A percentile compares a stretch with the other conserved stretches of the same genome.
Conservation (phyloP, 331 rosid genomes). For the Pyracantha coccinea region DNA sequence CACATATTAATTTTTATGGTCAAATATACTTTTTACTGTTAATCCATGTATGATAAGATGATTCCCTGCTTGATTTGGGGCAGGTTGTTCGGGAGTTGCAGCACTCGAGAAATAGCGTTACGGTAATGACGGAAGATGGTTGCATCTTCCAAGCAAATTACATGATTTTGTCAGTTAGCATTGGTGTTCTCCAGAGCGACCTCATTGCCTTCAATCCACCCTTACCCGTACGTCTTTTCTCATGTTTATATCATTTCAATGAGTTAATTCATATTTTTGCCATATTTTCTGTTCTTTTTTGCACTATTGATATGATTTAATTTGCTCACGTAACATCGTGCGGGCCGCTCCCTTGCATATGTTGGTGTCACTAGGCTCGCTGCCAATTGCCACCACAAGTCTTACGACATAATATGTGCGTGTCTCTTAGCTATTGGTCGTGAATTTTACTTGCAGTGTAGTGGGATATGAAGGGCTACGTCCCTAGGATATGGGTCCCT, state of each 20-base stretch:
- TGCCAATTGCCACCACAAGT: background rate
- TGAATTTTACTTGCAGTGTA: background rate
- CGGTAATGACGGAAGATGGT: constrained; percentile 85
- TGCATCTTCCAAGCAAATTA: constrained; percentile 69
- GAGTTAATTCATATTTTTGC: background rate
- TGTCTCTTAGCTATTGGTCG: background rate
- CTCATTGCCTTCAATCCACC: constrained; percentile 76
- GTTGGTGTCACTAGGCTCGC: background rate
- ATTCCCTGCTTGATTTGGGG: constrained; percentile 26
- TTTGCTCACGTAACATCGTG: background rate
- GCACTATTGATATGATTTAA: background rate
- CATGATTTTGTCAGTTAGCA: constrained; percentile 82
- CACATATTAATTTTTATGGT: background rate
- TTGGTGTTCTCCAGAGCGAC: constrained; percentile 93
- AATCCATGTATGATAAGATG: background rate
- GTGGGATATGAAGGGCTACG: background rate
- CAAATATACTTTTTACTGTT: background rate
- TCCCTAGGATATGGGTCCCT: too few relatives aligned
- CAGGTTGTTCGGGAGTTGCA: constrained; percentile 92
- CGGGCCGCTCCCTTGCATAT: background rate
- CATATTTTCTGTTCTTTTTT: background rate
- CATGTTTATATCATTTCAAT: background rate
- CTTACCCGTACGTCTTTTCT: constrained; percentile 67
- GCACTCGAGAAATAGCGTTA: constrained; percentile 76
- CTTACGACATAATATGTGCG: background rate